Evolutionary conservation across 2,329 filamentous ascomycete genomes (phyloP).

Genomic region (Verruconis gallopava): DNA sequence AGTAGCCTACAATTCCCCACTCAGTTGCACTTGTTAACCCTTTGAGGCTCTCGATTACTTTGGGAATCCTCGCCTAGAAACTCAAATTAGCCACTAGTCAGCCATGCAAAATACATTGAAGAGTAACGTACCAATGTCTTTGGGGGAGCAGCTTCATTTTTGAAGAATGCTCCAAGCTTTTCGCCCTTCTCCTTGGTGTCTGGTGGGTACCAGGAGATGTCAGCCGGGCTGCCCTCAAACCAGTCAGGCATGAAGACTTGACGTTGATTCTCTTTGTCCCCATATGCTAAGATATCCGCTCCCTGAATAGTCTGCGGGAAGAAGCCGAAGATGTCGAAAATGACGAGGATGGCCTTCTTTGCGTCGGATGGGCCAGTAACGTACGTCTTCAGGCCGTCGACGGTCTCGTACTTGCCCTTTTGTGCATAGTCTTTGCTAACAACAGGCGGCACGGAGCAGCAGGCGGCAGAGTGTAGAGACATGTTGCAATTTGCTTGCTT

Average conservation of each 20-base stretch:
- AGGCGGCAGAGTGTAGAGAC: constrained; percentile 10
- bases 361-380: constrained; percentile 43
- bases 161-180: constrained; percentile 48
- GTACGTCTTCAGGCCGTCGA: constrained; percentile 51
- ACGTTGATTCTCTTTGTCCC: constrained; percentile 58
- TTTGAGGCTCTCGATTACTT: constrained; percentile 41
- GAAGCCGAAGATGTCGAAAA: constrained; percentile 53
- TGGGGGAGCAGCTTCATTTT: constrained; percentile 42
- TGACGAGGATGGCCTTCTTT: constrained; percentile 43
- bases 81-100: too few relatives aligned
- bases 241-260: constrained; percentile 47
- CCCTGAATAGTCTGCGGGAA: constrained; percentile 50
- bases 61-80: constrained; percentile 42
- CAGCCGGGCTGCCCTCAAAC: constrained; percentile 23
- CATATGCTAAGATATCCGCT: constrained; percentile 47
- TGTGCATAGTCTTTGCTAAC: constrained; percentile 37
- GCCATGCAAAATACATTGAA: not conserved
- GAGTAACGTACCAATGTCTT: constrained; percentile 43
- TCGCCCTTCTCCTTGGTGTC: constrained; percentile 46
- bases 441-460: constrained; percentile 38
- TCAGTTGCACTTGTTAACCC: constrained; percentile 18
- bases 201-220: constrained; percentile 48
- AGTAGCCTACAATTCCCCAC: constrained; percentile 49
- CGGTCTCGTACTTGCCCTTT: constrained; percentile 46
- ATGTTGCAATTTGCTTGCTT: constrained; percentile 4